Conservation (phyloP, 768 basidiomycete species). For the Polyporus arcularius region DNA sequence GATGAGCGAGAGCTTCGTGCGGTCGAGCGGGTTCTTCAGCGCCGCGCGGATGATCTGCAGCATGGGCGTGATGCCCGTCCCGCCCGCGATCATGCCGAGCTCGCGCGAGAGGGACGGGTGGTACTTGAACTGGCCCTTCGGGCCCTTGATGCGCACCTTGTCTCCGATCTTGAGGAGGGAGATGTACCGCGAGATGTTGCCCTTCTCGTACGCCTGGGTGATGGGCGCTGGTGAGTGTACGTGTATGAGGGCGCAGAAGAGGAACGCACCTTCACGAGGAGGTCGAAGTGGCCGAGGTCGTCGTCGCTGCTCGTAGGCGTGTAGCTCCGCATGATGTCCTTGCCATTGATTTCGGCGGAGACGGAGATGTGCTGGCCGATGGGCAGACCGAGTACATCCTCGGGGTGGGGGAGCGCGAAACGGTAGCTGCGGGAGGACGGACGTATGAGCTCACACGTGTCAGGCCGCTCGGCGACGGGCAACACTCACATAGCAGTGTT, state of each 20-base stretch:
- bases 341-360: slow-evolving; percentile 87
- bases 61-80: slow-evolving; percentile 99
- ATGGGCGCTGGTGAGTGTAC: slow-evolving; percentile 4
- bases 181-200: slow-evolving; percentile 92
- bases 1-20: slow-evolving; percentile 81
- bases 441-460: background rate
- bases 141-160: slow-evolving; percentile 88
- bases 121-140: slow-evolving; percentile 95
- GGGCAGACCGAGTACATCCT: slow-evolving; percentile 88
- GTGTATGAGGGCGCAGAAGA: background rate
- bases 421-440: slow-evolving; percentile 67
- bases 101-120: slow-evolving; percentile 67
- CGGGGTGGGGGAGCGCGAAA: slow-evolving; percentile 74
- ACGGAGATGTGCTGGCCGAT: slow-evolving; percentile 96
- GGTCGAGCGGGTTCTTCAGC: slow-evolving; percentile 85
- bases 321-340: slow-evolving; percentile 88
- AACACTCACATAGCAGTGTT: slow-evolving; percentile 90
- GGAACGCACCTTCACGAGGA: slow-evolving; percentile 85
- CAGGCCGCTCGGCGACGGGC: background rate
- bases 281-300: slow-evolving; percentile 91
- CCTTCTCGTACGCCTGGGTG: slow-evolving; percentile 88
- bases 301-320: slow-evolving; percentile 95
- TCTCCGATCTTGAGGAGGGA: slow-evolving; percentile 84
- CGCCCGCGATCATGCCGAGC: slow-evolving; percentile 97
- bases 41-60: slow-evolving; percentile 96